Conservation (phyloP, 2,329 filamentous ascomycete genomes). For the Chalaropsis thielavioides region DNA sequence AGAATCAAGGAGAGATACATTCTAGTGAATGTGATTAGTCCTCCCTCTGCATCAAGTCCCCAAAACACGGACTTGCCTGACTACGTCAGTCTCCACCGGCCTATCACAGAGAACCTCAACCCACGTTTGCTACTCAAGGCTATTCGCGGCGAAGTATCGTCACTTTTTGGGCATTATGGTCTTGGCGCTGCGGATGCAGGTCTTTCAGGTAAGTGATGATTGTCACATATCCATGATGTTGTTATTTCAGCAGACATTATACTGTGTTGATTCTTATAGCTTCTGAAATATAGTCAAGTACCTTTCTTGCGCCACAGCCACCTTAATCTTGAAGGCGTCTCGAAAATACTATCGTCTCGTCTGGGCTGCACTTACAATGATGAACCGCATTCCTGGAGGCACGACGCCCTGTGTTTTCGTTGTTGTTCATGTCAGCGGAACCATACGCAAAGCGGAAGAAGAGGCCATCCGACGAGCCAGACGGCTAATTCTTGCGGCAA, state of each 20-base stretch:
- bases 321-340: conserved; percentile 74
- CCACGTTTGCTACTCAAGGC: conserved; percentile 49
- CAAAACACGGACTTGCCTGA: conserved; percentile 33
- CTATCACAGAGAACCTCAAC: conserved; percentile 59
- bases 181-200: conserved; percentile 56
- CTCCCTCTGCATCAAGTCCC: conserved; percentile 33
- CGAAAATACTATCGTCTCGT: conserved; percentile 73
- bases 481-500: conserved; percentile 52
- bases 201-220: conserved; percentile 42
- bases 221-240: neutral
- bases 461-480: conserved; percentile 72
- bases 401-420: conserved; percentile 60
- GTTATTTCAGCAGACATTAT: neutral
- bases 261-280: neutral
- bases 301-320: conserved; percentile 79
- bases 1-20: conserved; percentile 93
- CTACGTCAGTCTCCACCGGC: conserved; percentile 62
- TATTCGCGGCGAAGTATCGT: conserved; percentile 54
- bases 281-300: conserved; percentile 63
- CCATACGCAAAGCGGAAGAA: conserved; percentile 81
- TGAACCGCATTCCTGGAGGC: conserved; percentile 51
- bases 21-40: conserved; percentile 86
- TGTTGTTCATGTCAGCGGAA: conserved; percentile 79
- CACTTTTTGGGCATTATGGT: conserved; percentile 81
- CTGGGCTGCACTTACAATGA: conserved; percentile 77